phyloP scores from a whole-genome alignment of 257 asterid genomes.

The Solanum commersonii region DNA sequence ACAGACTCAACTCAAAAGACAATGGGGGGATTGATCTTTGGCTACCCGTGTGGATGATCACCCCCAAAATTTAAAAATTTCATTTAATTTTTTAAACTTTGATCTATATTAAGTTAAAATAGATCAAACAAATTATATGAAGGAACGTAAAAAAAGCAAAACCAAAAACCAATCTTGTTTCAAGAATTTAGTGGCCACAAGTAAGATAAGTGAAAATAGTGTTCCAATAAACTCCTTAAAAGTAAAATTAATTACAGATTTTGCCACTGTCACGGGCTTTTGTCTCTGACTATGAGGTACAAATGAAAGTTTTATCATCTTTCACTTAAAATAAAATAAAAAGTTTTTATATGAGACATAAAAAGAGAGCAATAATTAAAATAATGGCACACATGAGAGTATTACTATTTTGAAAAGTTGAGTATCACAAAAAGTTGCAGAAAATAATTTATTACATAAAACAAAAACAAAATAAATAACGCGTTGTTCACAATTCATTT shows the following conservation, averaged over 20 bases:
- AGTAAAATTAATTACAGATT: constrained; percentile 11
- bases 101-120: too few relatives aligned
- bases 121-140: too few relatives aligned
- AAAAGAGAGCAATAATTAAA: not conserved
- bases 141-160: not conserved
- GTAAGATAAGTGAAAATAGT: constrained; percentile 2
- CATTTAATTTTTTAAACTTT: too few relatives aligned
- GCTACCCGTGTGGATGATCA: not conserved
- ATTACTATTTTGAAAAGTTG: not conserved
- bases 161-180: not conserved
- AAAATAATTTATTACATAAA: constrained; percentile 21
- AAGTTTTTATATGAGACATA: not conserved
- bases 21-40: rapidly evolving
- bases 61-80: not conserved
- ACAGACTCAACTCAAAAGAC: not conserved
- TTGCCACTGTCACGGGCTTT: constrained; percentile 49
- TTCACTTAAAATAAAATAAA: not conserved
- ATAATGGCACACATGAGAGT: not conserved
- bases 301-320: constrained; percentile 8
- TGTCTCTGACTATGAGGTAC: constrained; percentile 34
- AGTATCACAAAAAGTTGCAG: constrained; percentile 11
- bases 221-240: not conserved
- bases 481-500: constrained; percentile 24
- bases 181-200: not conserved
- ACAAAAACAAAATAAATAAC: constrained; percentile 6